These are phyloP conservation scores for Entoloma clypeatum DNA, from an alignment of 1,284 basidiomycete genomes.

Conservation along the genomic window DNA sequence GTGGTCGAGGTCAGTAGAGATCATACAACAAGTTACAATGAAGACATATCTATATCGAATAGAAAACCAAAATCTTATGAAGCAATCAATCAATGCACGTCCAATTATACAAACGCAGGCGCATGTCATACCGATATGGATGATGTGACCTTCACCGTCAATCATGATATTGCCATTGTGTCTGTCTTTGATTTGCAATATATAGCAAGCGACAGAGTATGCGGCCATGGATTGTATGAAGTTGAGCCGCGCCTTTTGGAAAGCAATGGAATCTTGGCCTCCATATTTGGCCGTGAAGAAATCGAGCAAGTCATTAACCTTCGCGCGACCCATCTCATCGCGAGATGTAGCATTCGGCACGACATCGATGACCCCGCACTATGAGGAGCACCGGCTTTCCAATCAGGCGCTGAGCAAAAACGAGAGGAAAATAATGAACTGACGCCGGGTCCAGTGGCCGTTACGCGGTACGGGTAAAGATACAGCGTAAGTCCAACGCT, in stretches of 20 bases:
- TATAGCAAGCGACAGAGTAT: constrained; percentile 98
- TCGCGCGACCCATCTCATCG: constrained; percentile 98
- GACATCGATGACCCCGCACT: constrained; percentile 99
- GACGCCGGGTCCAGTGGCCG: constrained; percentile 94
- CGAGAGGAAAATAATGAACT: constrained; percentile 29
- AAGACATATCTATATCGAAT: constrained; percentile 93
- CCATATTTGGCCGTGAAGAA: constrained; percentile 98
- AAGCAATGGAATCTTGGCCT: constrained; percentile 81
- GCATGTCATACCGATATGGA: constrained; percentile 74
- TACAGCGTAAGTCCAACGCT: constrained; percentile 88
- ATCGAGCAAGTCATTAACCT: constrained; percentile 92
- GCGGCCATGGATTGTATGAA: constrained; percentile 99
- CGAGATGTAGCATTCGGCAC: constrained; percentile 97
- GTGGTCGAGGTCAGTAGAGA: constrained; percentile 24
- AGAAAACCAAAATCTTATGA: constrained; percentile 91
- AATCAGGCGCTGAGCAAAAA: constrained; percentile 3
- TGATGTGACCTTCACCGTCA: constrained; percentile 92
- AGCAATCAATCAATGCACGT: constrained; percentile 5
- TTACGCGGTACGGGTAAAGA: constrained; percentile 95
- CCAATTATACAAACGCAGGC: not conserved
- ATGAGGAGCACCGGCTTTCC: constrained; percentile 8
- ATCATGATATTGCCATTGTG: constrained; percentile 99
- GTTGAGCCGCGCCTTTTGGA: constrained; percentile 92
- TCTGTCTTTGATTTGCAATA: constrained; percentile 95
- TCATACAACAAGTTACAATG: constrained; percentile 10